Base-by-base conservation (phyloP, 2,329 filamentous ascomycete species). In the Cladorrhinum sp. region DNA sequence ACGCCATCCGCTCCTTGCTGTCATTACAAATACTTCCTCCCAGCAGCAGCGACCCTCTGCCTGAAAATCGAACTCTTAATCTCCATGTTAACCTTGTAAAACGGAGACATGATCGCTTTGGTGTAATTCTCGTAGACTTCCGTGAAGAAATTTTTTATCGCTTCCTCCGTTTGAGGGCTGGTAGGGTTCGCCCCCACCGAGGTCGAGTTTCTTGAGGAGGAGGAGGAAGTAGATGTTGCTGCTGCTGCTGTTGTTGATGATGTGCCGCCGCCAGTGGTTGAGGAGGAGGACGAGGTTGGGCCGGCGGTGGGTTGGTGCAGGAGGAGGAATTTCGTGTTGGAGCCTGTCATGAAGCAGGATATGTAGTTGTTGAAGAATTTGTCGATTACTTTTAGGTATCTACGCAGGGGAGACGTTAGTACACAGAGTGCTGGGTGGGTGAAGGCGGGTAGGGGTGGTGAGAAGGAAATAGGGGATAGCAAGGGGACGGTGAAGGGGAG, bases 81-180 rank as follows among this genome's bases (percentile, higher is more conserved):
- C 68, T 91, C 88, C 82, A 90, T 90, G 66, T 96, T 94, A 59
- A 89, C 86, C 58, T 84, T 82, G 79, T 97, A 98, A 74, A 99
- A 99, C 0, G 95, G 95, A 72, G 87, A 98, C 95, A 99, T 98
- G 61, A 93, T 87, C 12, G 93, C 91, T 82, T 99, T 99, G 66
- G 96, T 86, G 88, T 94, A 99, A 68, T 88, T 92, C 77, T 99
- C 95, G 77, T 97, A 98, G 12, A 97, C 90, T 73, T 99, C 95
- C 16, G 84, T 82, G 79, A 99, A 96, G 79, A 98, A 99, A 76
- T 91, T 91, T 73, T 92, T 87, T 69, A 98, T 90, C 3, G 95
- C 94, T 78, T 99, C 95, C 77, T 99, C 95, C 4, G 94, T 96
- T 73, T 94, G 91, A 5, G 92, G 88, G 62, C 88, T 90, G 2